Conservation (phyloP, 2,329 filamentous ascomycete genomes). For the Hansfordia pulvinata region DNA sequence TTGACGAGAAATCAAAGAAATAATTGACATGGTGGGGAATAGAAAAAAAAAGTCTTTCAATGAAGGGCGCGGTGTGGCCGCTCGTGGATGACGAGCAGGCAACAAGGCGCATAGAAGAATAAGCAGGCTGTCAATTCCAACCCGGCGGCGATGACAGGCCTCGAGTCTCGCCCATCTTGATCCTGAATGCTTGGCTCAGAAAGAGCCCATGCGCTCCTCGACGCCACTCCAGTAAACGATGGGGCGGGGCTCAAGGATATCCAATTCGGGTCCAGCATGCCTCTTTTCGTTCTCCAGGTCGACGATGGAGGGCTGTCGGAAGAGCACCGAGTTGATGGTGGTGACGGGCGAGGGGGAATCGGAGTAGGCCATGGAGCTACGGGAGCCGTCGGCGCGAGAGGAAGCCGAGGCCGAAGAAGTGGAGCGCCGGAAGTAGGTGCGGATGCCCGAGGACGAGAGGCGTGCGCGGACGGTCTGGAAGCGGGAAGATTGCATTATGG, state of each 20-base stretch:
- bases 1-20: no score
- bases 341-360: constrained; percentile 27
- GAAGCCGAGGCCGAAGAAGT: constrained; percentile 29
- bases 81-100: no score
- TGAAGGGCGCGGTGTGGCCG: no score
- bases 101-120: no score
- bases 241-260: constrained; percentile 46
- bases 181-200: no score
- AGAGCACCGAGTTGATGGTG: constrained; percentile 46
- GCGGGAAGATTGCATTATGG: constrained; percentile 31
- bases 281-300: constrained; percentile 42
- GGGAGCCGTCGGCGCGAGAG: constrained; percentile 26
- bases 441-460: constrained; percentile 33
- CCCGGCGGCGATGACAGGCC: no score
- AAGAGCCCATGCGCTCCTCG: constrained; percentile 41
- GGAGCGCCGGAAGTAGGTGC: constrained; percentile 38
- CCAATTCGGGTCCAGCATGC: constrained; percentile 36
- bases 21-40: no score
- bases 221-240: constrained; percentile 50
- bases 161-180: no score
- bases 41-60: no score
- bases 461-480: constrained; percentile 35
- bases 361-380: constrained; percentile 28
- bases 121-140: no score
- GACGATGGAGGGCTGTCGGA: constrained; percentile 42